phyloP scores from a whole-genome alignment of 331 rosid genomes.

The Arachis monticola region DNA sequence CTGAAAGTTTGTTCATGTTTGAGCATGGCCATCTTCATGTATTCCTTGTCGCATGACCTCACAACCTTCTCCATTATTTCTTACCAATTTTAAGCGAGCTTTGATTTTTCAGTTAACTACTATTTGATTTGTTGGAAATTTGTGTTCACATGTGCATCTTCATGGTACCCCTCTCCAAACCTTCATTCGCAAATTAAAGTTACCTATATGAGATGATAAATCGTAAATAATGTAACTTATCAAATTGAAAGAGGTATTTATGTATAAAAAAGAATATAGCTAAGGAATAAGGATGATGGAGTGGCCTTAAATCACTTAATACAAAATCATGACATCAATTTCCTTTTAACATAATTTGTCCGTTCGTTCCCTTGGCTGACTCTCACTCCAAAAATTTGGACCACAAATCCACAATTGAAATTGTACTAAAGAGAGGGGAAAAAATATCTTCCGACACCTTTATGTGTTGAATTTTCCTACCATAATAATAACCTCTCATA shows the following conservation, averaged over 20 bases:
- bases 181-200: conserved; percentile 34
- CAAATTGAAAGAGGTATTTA: conserved; percentile 22
- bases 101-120: conserved; percentile 30
- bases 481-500: conserved; percentile 40
- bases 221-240: conserved; percentile 33
- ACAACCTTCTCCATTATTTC: conserved; percentile 72
- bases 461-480: conserved; percentile 40
- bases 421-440: conserved; percentile 34
- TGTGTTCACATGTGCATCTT: conserved; percentile 36
- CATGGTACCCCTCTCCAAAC: conserved; percentile 23
- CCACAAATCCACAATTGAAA: conserved; percentile 72
- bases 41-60: conserved; percentile 70
- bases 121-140: conserved; percentile 28
- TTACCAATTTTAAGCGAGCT: conserved; percentile 7
- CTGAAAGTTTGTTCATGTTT: conserved; percentile 92
- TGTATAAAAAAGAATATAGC: conserved; percentile 32
- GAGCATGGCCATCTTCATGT: conserved; percentile 89
- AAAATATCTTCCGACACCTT: conserved; percentile 45
- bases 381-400: conserved; percentile 52
- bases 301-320: conserved; percentile 36
- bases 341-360: conserved; percentile 60
- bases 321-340: conserved; percentile 54
- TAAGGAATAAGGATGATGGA: not conserved
- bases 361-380: conserved; percentile 42
- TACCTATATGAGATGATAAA: conserved; percentile 38